These are phyloP conservation scores for Lepidium sativum DNA, from an alignment of 345 rosid species.

Conservation along the genomic window DNA sequence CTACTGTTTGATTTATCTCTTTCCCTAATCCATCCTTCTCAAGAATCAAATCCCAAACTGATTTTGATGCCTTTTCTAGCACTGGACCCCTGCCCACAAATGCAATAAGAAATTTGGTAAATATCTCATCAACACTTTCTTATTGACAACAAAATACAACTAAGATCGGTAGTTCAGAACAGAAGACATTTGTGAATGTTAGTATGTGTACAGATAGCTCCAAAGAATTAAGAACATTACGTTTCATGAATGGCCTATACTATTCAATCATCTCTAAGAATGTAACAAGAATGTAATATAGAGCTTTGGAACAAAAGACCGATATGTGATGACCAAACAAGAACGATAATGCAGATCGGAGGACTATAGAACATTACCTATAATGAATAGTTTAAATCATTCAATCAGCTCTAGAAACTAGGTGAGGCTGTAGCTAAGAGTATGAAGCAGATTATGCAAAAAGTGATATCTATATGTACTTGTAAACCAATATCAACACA, in stretches of 20 bases:
- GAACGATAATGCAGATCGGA: background rate
- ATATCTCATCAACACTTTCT: background rate
- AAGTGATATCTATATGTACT: background rate
- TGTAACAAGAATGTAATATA: background rate
- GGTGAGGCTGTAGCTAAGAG: background rate
- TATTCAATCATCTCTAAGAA: background rate
- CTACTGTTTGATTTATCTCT: conserved; percentile 51
- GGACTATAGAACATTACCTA: background rate
- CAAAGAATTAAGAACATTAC: background rate
- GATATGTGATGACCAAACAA: background rate
- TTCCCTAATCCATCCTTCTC: conserved; percentile 72
- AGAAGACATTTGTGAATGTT: background rate
- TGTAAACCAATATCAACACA: too few species aligned
- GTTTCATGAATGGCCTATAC: background rate
- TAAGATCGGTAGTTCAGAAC: background rate
- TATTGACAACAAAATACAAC: background rate
- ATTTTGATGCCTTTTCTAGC: conserved; percentile 88
- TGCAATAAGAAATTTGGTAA: background rate
- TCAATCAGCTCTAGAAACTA: background rate
- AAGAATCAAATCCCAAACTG: conserved; percentile 96
- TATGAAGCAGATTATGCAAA: background rate
- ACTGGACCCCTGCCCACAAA: conserved; percentile 56
- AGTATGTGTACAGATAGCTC: background rate
- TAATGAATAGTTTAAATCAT: background rate
- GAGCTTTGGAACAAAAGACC: background rate